Conservation (phyloP, 352 stramenopile species). For the Elongisporangium undulatum region DNA sequence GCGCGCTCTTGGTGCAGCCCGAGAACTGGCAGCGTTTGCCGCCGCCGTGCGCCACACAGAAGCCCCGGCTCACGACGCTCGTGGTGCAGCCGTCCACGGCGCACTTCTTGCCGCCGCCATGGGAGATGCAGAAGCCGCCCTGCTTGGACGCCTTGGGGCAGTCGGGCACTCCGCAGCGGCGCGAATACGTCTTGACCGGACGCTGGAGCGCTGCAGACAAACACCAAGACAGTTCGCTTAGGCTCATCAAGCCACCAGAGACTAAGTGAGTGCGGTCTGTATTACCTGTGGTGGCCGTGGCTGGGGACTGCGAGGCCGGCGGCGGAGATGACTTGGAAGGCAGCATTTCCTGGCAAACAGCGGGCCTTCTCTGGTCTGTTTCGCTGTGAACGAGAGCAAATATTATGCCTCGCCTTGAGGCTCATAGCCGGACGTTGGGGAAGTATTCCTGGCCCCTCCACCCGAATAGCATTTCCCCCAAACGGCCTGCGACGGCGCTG, state of each 20-base stretch:
- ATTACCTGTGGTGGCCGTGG: not conserved
- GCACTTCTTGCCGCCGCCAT: conserved; percentile 53
- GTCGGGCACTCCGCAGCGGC: conserved; percentile 40
- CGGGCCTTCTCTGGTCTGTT: not conserved
- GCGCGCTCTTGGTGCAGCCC: conserved; percentile 28
- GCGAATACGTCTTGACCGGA: conserved; percentile 3
- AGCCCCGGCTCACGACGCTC: conserved; percentile 49
- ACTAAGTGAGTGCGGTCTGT: not conserved
- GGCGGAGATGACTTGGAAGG: not conserved
- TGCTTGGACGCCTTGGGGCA: conserved; percentile 48
- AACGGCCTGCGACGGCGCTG: too few relatives aligned
- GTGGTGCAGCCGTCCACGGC: conserved; percentile 41
- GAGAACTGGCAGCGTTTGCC: conserved; percentile 40
- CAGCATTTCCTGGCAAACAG: not conserved
- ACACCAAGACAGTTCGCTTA: not conserved
- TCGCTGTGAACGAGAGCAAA: not conserved
- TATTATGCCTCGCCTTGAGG: not conserved
- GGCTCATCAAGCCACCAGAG: not conserved
- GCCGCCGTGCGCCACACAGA: conserved; percentile 57
- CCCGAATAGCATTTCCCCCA: too few relatives aligned
- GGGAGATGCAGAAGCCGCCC: conserved; percentile 46
- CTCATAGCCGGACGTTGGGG: not conserved
- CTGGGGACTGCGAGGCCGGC: not conserved
- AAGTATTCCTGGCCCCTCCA: not conserved
- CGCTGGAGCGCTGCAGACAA: not conserved